These are phyloP conservation scores for Chalciporus piperatus DNA, from an alignment of 768 basidiomycete genomes.

Conservation along the genomic window DNA sequence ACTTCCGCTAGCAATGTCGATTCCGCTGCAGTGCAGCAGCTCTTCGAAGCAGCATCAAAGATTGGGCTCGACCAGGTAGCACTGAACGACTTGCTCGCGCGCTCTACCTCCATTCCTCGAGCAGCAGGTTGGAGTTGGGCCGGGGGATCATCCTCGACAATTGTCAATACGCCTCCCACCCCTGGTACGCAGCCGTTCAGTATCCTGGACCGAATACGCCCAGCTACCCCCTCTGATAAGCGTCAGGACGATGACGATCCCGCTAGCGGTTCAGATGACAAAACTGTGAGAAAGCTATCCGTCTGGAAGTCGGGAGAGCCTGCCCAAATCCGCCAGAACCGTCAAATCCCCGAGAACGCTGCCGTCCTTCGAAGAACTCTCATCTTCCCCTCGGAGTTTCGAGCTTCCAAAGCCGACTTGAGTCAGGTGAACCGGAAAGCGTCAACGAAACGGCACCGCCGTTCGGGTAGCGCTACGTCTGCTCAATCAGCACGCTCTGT, in stretches of 20 bases:
- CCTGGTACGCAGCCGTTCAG: slow-evolving; percentile 17
- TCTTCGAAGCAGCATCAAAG: slow-evolving; percentile 73
- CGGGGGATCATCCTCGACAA: slow-evolving; percentile 18
- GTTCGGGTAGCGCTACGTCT: slow-evolving; percentile 56
- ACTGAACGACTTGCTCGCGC: slow-evolving; percentile 66
- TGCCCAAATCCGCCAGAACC: slow-evolving; percentile 30
- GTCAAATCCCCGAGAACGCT: slow-evolving; percentile 36
- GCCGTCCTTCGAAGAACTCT: slow-evolving; percentile 75
- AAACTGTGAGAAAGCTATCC: slow-evolving; percentile 28
- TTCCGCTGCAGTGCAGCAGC: slow-evolving; percentile 59
- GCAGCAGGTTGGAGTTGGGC: slow-evolving; percentile 43
- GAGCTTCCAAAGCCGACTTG: slow-evolving; percentile 54
- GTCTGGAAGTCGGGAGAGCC: slow-evolving; percentile 23
- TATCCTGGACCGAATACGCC: slow-evolving; percentile 12
- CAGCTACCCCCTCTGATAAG: slow-evolving; percentile 23
- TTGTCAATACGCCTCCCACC: slow-evolving; percentile 18
- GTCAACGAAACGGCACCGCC: slow-evolving; percentile 48
- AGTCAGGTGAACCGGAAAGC: slow-evolving; percentile 53
- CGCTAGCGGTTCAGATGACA: slow-evolving; percentile 26
- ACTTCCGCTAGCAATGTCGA: slow-evolving; percentile 33
- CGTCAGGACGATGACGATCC: slow-evolving; percentile 30
- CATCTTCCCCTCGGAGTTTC: slow-evolving; percentile 70
- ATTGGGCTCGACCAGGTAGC: slow-evolving; percentile 74
- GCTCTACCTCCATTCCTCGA: slow-evolving; percentile 66
- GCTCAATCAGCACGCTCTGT: slow-evolving; percentile 70